A percentile compares a stretch with the other conserved stretches of the same genome.
These are phyloP conservation scores for Saraca asoca DNA, from an alignment of 331 rosid genomes.

Conservation along the genomic window DNA sequence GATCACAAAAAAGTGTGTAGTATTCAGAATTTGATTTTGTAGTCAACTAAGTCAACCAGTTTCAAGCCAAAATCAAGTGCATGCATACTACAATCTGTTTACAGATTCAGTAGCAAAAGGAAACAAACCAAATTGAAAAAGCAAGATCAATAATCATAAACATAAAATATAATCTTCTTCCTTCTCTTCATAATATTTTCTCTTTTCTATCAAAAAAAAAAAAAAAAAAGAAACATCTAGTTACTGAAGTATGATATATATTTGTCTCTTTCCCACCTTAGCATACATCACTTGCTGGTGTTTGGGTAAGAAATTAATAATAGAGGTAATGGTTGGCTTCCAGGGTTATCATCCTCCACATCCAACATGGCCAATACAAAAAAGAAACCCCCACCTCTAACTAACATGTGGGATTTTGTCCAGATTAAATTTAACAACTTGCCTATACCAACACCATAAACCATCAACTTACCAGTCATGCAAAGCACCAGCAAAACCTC, in stretches of 20 bases:
- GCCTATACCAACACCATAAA: constrained; percentile 14
- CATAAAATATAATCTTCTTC: no score
- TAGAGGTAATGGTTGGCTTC: constrained; percentile 3
- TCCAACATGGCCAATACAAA: neutral
- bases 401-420: constrained; percentile 12
- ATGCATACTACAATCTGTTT: constrained; percentile 17
- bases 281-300: constrained; percentile 3
- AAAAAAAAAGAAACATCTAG: no score
- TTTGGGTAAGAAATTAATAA: neutral
- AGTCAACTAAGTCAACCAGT: constrained; percentile 17
- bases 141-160: no score
- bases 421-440: constrained; percentile 27
- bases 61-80: constrained; percentile 29
- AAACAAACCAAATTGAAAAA: constrained; percentile 28
- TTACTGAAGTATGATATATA: no score
- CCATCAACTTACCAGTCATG: constrained; percentile 83
- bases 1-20: neutral
- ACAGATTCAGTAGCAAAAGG: constrained; percentile 26
- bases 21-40: constrained; percentile 26
- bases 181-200: no score
- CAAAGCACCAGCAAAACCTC: constrained; percentile 88
- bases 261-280: constrained; percentile 22
- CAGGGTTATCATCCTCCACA: constrained; percentile 11
- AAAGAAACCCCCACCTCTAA: no score
- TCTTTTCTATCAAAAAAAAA: no score